Evolutionary conservation across 306 rosid species (phyloP).

Genomic region (Leucaena leucocephala): DNA sequence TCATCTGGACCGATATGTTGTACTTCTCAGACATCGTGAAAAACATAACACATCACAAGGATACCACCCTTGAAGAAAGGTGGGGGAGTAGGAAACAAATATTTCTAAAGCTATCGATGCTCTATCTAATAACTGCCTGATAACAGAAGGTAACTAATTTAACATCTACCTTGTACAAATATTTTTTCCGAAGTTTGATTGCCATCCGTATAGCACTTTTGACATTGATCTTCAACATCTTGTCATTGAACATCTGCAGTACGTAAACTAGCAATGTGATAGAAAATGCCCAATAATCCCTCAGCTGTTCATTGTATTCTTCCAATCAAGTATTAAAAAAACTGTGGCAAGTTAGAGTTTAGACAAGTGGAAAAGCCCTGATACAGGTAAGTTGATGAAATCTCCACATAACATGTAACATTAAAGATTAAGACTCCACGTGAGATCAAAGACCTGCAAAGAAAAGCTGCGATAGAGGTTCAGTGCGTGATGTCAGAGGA

Average conservation of each 20-base stretch:
- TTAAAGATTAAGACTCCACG: not conserved
- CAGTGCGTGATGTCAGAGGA: not conserved
- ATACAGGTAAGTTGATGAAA: not conserved
- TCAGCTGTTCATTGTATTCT: slow-evolving; percentile 2
- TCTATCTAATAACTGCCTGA: slow-evolving; percentile 20
- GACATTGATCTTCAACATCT: slow-evolving; percentile 74
- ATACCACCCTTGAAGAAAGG: slow-evolving; percentile 17
- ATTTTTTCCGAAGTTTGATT: slow-evolving; percentile 85
- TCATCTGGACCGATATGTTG: slow-evolving; percentile 13
- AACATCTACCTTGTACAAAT: slow-evolving; percentile 72
- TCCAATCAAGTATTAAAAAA: slow-evolving; percentile 2
- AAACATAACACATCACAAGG: slow-evolving; percentile 12
- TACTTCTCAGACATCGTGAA: slow-evolving; percentile 13
- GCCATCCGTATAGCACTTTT: slow-evolving; percentile 76
- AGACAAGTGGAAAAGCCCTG: not conserved
- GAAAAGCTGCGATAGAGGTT: not conserved
- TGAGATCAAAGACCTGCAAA: not conserved
- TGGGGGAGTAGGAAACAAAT: not conserved
- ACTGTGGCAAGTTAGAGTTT: not conserved
- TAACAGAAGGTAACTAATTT: slow-evolving; percentile 27
- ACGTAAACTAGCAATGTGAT: slow-evolving; percentile 26
- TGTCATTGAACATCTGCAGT: slow-evolving; percentile 89
- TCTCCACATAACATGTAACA: not conserved
- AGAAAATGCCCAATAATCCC: slow-evolving; percentile 27
- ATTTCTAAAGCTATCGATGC: slow-evolving; percentile 21